phyloP scores from a whole-genome alignment of 106 monocot species.

The Posidonia australis region DNA sequence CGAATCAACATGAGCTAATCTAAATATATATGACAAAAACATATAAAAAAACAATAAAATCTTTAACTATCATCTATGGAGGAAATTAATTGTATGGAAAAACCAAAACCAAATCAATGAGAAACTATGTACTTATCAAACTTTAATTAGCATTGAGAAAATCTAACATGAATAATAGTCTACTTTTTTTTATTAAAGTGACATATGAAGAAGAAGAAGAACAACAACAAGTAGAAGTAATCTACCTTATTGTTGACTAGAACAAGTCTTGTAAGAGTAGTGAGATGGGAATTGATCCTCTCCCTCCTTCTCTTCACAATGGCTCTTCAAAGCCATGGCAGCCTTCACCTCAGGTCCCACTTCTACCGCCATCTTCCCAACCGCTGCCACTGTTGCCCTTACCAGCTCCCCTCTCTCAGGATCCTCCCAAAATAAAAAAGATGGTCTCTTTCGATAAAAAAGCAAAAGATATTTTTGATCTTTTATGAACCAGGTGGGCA shows the following conservation, averaged over 20 bases:
- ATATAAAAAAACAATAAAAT: too few species aligned
- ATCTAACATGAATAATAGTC: too few species aligned
- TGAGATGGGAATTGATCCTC: constrained; percentile 54
- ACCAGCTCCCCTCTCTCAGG: constrained; percentile 2
- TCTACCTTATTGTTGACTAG: constrained; percentile 37
- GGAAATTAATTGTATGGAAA: not conserved
- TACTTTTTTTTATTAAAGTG: too few species aligned
- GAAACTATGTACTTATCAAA: not conserved
- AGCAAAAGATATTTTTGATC: not conserved
- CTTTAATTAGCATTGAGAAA: too few species aligned
- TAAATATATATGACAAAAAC: too few species aligned
- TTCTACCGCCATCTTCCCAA: constrained; percentile 5
- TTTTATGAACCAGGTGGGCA: not conserved
- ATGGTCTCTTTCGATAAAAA: not conserved
- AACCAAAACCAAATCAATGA: not conserved
- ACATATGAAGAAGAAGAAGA: not conserved
- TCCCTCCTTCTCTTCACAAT: constrained; percentile 61
- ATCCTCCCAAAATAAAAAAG: not conserved
- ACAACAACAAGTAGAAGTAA: not conserved
- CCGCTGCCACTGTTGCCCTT: constrained; percentile 1
- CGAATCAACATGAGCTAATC: not conserved
- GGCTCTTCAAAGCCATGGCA: constrained; percentile 54
- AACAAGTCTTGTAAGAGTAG: constrained; percentile 32
- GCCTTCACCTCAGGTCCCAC: constrained; percentile 18
- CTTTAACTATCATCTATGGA: not conserved